A percentile compares a stretch with the other conserved stretches of the same genome.
phyloP scores from a whole-genome alignment of 2,329 filamentous ascomycete genomes.

The Fusarium heterosporum region DNA sequence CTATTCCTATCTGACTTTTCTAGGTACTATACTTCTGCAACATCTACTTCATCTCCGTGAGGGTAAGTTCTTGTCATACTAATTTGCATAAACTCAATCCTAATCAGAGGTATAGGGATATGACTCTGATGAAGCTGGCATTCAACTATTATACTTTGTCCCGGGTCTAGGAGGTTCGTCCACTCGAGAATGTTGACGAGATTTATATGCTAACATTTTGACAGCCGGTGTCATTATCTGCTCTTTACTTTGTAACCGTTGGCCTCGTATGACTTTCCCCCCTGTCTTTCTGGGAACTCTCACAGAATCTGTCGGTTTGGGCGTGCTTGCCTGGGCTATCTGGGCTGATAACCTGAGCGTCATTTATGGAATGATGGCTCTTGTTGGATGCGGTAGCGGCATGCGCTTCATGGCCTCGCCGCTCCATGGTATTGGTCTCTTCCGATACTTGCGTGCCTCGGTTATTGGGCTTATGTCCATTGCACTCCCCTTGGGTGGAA shows the following conservation, averaged over 20 bases:
- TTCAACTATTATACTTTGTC: conserved; percentile 71
- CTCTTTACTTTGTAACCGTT: conserved; percentile 69
- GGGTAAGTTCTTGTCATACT: conserved; percentile 39
- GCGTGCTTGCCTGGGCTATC: conserved; percentile 68
- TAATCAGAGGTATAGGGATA: conserved; percentile 55
- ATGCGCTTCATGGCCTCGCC: conserved; percentile 73
- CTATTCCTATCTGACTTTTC: conserved; percentile 52
- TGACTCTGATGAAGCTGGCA: conserved; percentile 61
- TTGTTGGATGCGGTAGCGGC: conserved; percentile 72
- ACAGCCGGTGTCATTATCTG: conserved; percentile 66
- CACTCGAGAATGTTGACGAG: neutral
- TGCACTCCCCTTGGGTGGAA: conserved; percentile 72
- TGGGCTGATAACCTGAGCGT: conserved; percentile 59
- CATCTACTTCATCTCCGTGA: conserved; percentile 74
- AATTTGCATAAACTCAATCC: no score
- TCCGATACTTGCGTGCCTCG: conserved; percentile 66
- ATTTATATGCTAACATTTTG: neutral
- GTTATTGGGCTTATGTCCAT: conserved; percentile 71
- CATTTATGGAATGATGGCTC: conserved; percentile 74
- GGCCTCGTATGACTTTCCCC: conserved; percentile 70
- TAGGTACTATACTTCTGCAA: conserved; percentile 75
- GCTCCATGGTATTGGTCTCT: conserved; percentile 72
- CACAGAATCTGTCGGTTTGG: conserved; percentile 68
- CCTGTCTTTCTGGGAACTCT: conserved; percentile 68
- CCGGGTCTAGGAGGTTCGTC: conserved; percentile 68